Evolutionary conservation across 1,284 basidiomycete genomes (phyloP), one percentile per base, ranked within the genome.

Genomic region (Sphagnurus paluster): DNA sequence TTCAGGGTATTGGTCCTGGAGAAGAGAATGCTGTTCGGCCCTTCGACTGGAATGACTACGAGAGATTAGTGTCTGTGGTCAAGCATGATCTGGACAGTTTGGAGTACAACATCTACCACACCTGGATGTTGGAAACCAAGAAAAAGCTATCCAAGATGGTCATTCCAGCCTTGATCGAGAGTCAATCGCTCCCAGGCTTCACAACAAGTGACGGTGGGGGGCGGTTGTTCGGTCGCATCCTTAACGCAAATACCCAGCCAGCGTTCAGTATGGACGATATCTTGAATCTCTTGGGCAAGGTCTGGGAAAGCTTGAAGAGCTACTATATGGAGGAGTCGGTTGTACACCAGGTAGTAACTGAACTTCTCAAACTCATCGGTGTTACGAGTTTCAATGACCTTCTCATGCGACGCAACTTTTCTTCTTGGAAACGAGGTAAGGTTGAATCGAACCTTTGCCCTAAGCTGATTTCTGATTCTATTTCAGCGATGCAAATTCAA

Each of bases 51-150:
- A 86, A 88, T 50, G 93, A 95, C 63, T 99, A 99, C 64, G 96
- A 98, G 68, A 85, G 93, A 21, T 79, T 99, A 19, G 94, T 99
- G 14, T 90, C 90, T 14, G 93, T 99, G 53, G 97, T 99, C 67
- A 98, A 98, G 69, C 96, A 99, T 63, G 97, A 99, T 66, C 80
- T 99, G 36, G 97, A 99, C 70, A 95, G 91, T 56, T 76, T 99
- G 59, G 96, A 99, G 72, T 99, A 98, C 75, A 99, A 99, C 76
- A 97, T 99, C 68, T 99, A 98, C 67, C 96, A 99, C 68, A 98
- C 96, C 0, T 98, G 93, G 91, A 99, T 99, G 93, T 76, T 93
- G 51, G 97, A 99, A 72, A 93, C 94, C 35, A 99, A 99, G 84
- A 97, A 96, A 74, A 88, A 87, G 53, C 74, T 99, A 35, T 81